These are phyloP conservation scores for Penicillium griseofulvum DNA, from an alignment of 2,329 filamentous ascomycete genomes.

Conservation along the genomic window DNA sequence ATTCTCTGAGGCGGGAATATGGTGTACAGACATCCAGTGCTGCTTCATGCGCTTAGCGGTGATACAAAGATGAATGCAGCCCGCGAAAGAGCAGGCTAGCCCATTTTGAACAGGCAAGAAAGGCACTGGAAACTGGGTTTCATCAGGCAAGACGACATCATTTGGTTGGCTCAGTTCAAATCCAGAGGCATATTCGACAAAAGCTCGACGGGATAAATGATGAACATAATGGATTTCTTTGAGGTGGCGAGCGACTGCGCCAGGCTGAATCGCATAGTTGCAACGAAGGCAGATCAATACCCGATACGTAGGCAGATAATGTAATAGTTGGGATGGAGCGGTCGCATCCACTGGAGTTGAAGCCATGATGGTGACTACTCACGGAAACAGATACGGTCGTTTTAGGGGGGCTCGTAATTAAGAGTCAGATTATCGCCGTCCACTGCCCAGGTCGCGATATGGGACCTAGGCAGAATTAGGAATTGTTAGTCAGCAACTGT, in stretches of 20 bases:
- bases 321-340: not conserved
- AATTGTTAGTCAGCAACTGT: too few relatives aligned
- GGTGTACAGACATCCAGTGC: slow-evolving; percentile 27
- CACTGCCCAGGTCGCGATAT: too few relatives aligned
- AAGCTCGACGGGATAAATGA: slow-evolving; percentile 4
- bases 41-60: slow-evolving; percentile 35
- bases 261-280: slow-evolving; percentile 28
- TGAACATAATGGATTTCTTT: slow-evolving; percentile 31
- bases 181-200: slow-evolving; percentile 4
- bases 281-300: slow-evolving; percentile 22
- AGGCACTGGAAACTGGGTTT: slow-evolving; percentile 28
- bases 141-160: slow-evolving; percentile 17
- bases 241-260: slow-evolving; percentile 27
- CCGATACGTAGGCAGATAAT: slow-evolving; percentile 16
- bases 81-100: slow-evolving; percentile 16
- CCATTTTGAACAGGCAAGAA: slow-evolving; percentile 27
- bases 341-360: not conserved
- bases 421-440: too few relatives aligned
- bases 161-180: slow-evolving; percentile 21
- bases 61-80: slow-evolving; percentile 30
- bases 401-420: not conserved
- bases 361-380: not conserved
- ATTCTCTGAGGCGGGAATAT: slow-evolving; percentile 13
- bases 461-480: too few relatives aligned
- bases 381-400: not conserved